phyloP scores from a whole-genome alignment of 140 eudicot species.

The Flaveria floridana region DNA sequence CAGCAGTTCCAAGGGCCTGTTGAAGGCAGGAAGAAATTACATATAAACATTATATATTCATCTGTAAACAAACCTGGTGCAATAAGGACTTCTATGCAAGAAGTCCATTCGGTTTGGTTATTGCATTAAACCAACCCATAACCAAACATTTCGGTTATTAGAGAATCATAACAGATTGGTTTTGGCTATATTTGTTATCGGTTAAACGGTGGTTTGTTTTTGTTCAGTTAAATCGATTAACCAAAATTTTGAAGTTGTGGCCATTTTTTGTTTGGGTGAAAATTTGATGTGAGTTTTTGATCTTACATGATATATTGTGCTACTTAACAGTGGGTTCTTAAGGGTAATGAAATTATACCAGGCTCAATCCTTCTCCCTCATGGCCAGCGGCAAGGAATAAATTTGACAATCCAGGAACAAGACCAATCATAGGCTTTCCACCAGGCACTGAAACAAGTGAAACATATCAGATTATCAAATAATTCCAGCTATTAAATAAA shows the following conservation, averaged over 20 bases:
- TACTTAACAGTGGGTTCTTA: conserved; percentile 5
- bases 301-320: conserved; percentile 15
- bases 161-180: background rate
- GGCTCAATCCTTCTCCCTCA: conserved; percentile 92
- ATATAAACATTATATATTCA: background rate
- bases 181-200: background rate
- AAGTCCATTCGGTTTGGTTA: background rate
- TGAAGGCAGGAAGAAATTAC: conserved; percentile 9
- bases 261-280: background rate
- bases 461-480: conserved; percentile 14
- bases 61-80: background rate
- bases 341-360: conserved; percentile 47
- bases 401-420: conserved; percentile 74
- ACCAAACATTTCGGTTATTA: background rate
- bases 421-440: conserved; percentile 93
- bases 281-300: background rate
- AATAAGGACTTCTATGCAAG: too few relatives aligned
- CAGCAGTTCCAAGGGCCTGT: conserved; percentile 97
- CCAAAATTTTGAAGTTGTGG: background rate
- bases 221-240: background rate
- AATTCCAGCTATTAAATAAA: background rate
- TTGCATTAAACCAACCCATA: background rate
- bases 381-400: conserved; percentile 86
- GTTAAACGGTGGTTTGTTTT: too few relatives aligned
- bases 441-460: conserved; percentile 62